Percentiles rank a stretch among this genome's conserved stretches.
phyloP scores from a whole-genome alignment of 2,329 filamentous ascomycete genomes.

The Colletotrichum agaves region DNA sequence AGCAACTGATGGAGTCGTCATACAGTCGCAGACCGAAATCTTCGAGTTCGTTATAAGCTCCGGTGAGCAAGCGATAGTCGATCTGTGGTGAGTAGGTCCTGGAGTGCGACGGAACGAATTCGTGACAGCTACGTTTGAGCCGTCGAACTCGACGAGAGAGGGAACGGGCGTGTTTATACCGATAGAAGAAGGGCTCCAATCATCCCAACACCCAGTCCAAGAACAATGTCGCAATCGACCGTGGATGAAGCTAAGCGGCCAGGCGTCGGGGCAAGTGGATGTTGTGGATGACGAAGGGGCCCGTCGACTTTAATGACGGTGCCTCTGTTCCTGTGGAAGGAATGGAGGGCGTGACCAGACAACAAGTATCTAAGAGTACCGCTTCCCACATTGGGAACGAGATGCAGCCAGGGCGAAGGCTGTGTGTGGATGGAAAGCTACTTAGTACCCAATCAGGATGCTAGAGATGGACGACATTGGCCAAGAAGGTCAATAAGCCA shows the following conservation, averaged over 20 bases:
- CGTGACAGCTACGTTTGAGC: not conserved
- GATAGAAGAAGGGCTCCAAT: constrained; percentile 12
- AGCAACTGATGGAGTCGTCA: too few relatives aligned
- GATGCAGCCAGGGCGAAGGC: constrained; percentile 28
- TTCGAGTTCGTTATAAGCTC: not conserved
- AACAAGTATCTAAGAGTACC: constrained; percentile 30
- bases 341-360: constrained; percentile 32
- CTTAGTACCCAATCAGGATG: constrained; percentile 12
- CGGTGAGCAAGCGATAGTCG: not conserved
- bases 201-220: not conserved
- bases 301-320: constrained; percentile 31
- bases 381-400: constrained; percentile 33
- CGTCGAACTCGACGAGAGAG: constrained; percentile 1
- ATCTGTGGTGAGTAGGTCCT: not conserved
- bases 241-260: constrained; percentile 24
- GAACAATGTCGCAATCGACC: constrained; percentile 36
- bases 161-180: constrained; percentile 15
- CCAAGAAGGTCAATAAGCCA: constrained; percentile 32
- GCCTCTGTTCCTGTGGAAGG: constrained; percentile 17
- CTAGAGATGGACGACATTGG: constrained; percentile 16
- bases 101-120: constrained; percentile 1
- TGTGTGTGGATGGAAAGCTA: constrained; percentile 23
- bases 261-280: constrained; percentile 34
- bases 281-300: constrained; percentile 29
- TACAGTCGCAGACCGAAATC: too few relatives aligned